Base-by-base conservation (phyloP, 2,329 filamentous ascomycete species). In the Mycosphaerella sp. region DNA sequence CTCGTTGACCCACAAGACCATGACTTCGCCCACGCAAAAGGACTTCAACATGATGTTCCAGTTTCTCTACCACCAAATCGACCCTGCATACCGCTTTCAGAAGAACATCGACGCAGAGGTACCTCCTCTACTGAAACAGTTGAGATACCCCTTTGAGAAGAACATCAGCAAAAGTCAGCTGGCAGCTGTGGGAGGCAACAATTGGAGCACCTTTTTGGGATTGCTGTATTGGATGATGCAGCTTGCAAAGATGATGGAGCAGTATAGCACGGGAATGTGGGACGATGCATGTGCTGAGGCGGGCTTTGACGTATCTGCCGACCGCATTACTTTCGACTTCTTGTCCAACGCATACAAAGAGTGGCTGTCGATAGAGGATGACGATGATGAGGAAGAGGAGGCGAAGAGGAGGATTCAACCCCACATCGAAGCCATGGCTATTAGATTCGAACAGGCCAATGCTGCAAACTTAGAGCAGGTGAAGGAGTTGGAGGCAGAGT, bases 141-240 rank as follows among this genome's bases (percentile, higher is more conserved):
- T 98, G 66, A 83, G 92, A 51, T 98, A 98, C 67, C 93, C 93
- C 0, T 98, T 90, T 67, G 90, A 95, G 66, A 89, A 90, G 71
- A 91, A 85, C 66, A 97, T 98, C 64, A 95, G 90, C 51, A 98
- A 97, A 72, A 95, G 89, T 49, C 90, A 95, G 67, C 89, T 98
- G 54, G 84, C 89, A 0, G 93, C 95, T 1, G 93, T 97, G 0
- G 93, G 93, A 61, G 92, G 91, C 2, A 90, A 95, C 72, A 97
- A 97, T 68, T 98, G 93, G 93, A 87, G 87, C 58, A 93, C 89
- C 0, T 97, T 98, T 66, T 76, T 98, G 10, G 93, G 91, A 0
- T 76, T 98, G 69, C 78, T 98, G 48, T 91, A 98, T 73, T 98
- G 93, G 93, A 92, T 98, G 84, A 95, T 98, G 92, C 91, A 97